Evolutionary conservation across 2,329 filamentous ascomycete genomes (phyloP), one percentile per base, ranked within the genome.

Genomic region (Emmonsiellopsis sp.): DNA sequence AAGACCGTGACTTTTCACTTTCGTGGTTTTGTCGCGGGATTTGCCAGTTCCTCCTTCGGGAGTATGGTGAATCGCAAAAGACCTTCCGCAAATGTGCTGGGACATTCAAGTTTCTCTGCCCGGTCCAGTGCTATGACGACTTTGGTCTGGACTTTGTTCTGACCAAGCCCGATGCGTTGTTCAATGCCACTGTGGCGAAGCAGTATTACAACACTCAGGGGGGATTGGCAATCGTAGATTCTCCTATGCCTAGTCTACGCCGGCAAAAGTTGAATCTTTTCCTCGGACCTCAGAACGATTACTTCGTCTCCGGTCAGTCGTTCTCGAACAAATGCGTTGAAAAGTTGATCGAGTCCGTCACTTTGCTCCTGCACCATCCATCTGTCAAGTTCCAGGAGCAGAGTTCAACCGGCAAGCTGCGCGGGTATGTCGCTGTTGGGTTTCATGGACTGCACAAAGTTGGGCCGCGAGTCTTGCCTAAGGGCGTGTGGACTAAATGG

Each of bases 81-180:
- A 33, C 46, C 7, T 53, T 53, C 43, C 34, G 46, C 34, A 37
- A 37, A 21, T 53, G 52, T 40, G 42, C 34, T 6, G 14, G 34
- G 21, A 49, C 45, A 8, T 53, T 49, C 46, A 49, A 37, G 27
- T 11, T 31, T 10, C 33, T 42, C 6, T 31, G 10, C 31, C 14
- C 11, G 10, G 36, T 42, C 11, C 49, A 37, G 32, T 42, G 17
- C 31, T 46, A 49, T 40, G 37, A 50, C n/a, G 33, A 48, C 9
- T 49, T 49, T 32, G 51, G 42, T 11, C 49, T 58, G 50, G 50
- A 57, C 31, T 51, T 49, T 31, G 31, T 39, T 36, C 52, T 59
- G n/a, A 54, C 53, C 33, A 51, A 53, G 37, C 34, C 21, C 13
- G 49, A 48, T 39, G 56, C 57, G 27, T 46, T 51, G 10, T 55